Evolutionary conservation across 163 green algal species (phyloP), one percentile per base, ranked within the genome.

Genomic region (Prototheca wickerhamii): DNA sequence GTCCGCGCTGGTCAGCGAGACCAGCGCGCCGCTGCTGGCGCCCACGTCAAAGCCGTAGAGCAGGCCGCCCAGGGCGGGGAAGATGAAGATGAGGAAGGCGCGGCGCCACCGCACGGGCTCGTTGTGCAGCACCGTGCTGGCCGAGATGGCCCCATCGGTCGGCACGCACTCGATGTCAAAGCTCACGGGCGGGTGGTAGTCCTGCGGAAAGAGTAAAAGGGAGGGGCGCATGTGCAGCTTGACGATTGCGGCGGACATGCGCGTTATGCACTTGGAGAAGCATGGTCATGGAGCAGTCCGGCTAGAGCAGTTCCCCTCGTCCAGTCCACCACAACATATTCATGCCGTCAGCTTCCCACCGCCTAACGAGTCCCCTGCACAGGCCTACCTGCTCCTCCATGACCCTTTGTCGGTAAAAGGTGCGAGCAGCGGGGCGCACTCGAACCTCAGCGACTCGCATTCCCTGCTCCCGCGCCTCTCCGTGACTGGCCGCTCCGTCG

Each of bases 1-100:
- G 4, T 55, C 51, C 20, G 72, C 46, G 65, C 67, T 85, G 8
- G 81, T 87, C 54, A 92, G 65, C 23, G 85, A 87, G 0, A 80
- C 57, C 8, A 97, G 65, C 15, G 89, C 90, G n/a, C 87, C 88
- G 12, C 69, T 87, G 2, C 84, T 94, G 25, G 86, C 85, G 4
- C 90, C 90, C 26, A 96, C 95, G 74, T 96, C 90, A 68, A 23
- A 73, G 4, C 88, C 89, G 73, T 96, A 96, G 34, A 96, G 74
- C 20, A 86, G 61, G 15, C 89, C 89, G 4, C 84, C 89, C 21
- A 96, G 21, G 21, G 86, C 86, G 3, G 86, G 84, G 28, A 92
- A 89, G 12, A 92, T 28, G 58, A 94, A 94, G 2, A 82, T 51
- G 15, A 78, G 61, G 5, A 42, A 33, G 0, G 77, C 76, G 26